phyloP scores from a whole-genome alignment of 768 basidiomycete genomes.

The Mycena haematopus region DNA sequence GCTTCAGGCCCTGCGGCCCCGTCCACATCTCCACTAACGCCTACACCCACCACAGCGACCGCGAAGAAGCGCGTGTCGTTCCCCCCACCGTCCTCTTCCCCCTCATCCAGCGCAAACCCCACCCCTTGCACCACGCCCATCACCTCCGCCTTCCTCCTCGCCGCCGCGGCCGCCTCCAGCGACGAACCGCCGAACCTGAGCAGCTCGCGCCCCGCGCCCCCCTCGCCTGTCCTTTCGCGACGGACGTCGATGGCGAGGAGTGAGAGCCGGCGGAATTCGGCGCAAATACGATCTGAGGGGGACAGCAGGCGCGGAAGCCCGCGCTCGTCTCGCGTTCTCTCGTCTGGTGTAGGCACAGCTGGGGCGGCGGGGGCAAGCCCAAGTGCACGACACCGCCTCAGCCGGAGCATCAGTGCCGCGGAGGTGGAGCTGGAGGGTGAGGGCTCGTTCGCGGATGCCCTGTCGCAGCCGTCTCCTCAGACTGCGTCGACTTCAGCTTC shows the following conservation, averaged over 20 bases:
- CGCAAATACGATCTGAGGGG: neutral
- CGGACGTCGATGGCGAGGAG: conserved; percentile 38
- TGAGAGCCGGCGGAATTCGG: neutral
- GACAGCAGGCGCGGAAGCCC: neutral
- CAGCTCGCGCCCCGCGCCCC: conserved; percentile 65
- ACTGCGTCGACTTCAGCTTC: conserved; percentile 9
- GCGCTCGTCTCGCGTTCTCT: neutral
- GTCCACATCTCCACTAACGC: neutral
- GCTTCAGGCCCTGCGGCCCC: neutral
- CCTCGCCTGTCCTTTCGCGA: conserved; percentile 61
- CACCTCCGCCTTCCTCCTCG: conserved; percentile 2
- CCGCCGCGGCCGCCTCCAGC: conserved; percentile 29
- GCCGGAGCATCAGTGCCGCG: conserved; percentile 20
- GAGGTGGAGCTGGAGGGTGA: conserved; percentile 21
- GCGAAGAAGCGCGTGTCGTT: conserved; percentile 28
- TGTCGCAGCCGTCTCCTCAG: neutral
- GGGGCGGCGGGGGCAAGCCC: neutral
- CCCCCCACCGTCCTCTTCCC: conserved; percentile 1
- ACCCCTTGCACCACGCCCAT: conserved; percentile 20
- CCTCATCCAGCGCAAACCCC: neutral
- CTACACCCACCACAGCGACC: neutral
- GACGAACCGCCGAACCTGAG: conserved; percentile 30
- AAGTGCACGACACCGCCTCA: conserved; percentile 23
- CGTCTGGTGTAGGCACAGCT: neutral
- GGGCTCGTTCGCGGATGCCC: neutral